A percentile compares a stretch with the other conserved stretches of the same genome.
Evolutionary conservation across 208 protist species (phyloP).

Genomic region (Leishmania arabica): DNA sequence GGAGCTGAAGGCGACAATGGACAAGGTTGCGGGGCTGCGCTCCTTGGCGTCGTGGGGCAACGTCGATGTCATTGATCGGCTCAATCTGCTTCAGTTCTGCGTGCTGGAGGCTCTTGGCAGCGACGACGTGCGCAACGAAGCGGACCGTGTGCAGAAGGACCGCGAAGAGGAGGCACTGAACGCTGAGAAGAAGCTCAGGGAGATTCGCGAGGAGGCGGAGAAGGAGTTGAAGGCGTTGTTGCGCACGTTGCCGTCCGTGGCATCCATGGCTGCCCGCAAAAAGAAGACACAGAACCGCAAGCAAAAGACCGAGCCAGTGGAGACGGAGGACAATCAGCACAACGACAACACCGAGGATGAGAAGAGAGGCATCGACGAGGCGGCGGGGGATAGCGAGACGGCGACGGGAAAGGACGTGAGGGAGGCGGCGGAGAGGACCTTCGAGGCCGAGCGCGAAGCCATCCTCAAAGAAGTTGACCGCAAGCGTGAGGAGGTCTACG

Average conservation of each 20-base stretch:
- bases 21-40: slow-evolving; percentile 56
- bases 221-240: slow-evolving; percentile 70
- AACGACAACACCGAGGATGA: slow-evolving; percentile 4
- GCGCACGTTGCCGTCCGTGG: slow-evolving; percentile 35
- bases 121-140: slow-evolving; percentile 51
- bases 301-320: background rate
- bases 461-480: slow-evolving; percentile 41
- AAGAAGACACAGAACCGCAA: background rate
- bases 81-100: slow-evolving; percentile 79
- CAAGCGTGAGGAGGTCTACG: slow-evolving; percentile 42
- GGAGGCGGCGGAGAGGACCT: slow-evolving; percentile 11
- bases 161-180: slow-evolving; percentile 42
- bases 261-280: background rate
- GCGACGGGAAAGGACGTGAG: background rate
- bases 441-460: slow-evolving; percentile 39
- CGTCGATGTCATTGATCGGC: slow-evolving; percentile 66
- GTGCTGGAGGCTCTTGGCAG: slow-evolving; percentile 66
- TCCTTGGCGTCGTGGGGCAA: slow-evolving; percentile 82
- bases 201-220: slow-evolving; percentile 77
- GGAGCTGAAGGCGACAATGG: slow-evolving; percentile 68
- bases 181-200: slow-evolving; percentile 61
- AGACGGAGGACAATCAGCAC: background rate
- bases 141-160: slow-evolving; percentile 57
- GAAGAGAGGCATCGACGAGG: slow-evolving; percentile 7
- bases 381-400: background rate